Base-by-base conservation (phyloP, 1,139 yeast species). In the Yamadazyma sp. region DNA sequence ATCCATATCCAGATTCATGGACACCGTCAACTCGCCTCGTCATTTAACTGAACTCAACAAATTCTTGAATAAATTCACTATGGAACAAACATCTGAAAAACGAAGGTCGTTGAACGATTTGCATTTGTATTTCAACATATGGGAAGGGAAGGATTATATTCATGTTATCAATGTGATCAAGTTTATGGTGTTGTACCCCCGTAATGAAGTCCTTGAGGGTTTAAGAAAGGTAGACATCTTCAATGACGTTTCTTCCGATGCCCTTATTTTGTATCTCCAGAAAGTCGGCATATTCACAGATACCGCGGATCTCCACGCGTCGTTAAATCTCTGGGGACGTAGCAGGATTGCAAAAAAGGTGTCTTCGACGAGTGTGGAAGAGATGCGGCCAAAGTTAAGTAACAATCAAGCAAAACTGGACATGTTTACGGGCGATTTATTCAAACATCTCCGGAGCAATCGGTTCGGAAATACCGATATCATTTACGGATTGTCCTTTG, bases 111-210 rank as follows among this genome's bases (percentile, higher is more conserved):
- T 34, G 3, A 23, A 18, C 6, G 44, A 43, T 13, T 35, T 67
- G 22, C 52, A 54, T 15, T 38, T 56, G 4, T 56, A 46, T 33
- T 57, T 70, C 40, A 49, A 46, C 27, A 54, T 67, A n/a, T 62
- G 70, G 67, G 66, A 64, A 25, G 73, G 69, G 1, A 44, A 52
- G 18, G 54, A 53, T 18, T 57, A 44, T 42, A 47, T 34, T 12
- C 46, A 50, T 30, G 38, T 64, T 1, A 43, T 71, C 3, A 62
- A 59, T 6, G 60, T 56, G 6, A 40, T 70, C 44, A 68, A 67
- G 42, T 60, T 56, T 33, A 56, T 52, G 9, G 37, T 63, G 1
- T 44, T 66, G 2, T 67, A 66, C 43, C 76, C 76, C 1, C 72
- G 69, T 44, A 50, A 57, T 2, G 27, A 37, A 4, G 38, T 69